Base-by-base conservation (phyloP, 495 filamentous ascomycete species). In the Collariella sp. region DNA sequence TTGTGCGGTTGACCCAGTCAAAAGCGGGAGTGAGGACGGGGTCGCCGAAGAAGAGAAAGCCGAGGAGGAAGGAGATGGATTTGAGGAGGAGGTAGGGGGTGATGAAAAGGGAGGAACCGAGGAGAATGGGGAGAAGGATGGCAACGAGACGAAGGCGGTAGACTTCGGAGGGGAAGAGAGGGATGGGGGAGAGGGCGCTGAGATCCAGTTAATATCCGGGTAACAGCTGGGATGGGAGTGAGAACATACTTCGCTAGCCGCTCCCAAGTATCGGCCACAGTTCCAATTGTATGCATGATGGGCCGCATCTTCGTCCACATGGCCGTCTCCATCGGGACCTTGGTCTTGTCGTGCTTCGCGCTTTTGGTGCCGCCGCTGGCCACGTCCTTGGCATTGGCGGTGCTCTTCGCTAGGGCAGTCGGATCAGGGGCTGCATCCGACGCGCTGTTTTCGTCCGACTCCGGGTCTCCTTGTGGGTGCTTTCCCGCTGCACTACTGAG, bases 41-140 rank as follows among this genome's bases (percentile, higher is more conserved):
- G 52, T 89, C 88, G 10, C 83, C 84, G 57, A 95, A 95, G 72
- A 95, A 90, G 16, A 74, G 81, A 48, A 88, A 74, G 11, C 88
- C 88, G 41, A 83, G 36, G 46, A 76, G 69, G 54, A 91, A 86
- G 0, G 80, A 83, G 3, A 78, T 61, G 16, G 72, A 72, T 61
- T 94, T 93, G 56, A 85, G 76, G 56, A 94, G 79, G 70, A 85
- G 78, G 60, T 91, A 87, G 20, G 85, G 85, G 0, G 81, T 83
- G 0, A 81, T 72, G 29, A 91, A 78, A 7, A 86, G 64, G 0
- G 83, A 83, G 5, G 73, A 46, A 0, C 82, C 64, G 6, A 88
- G 66, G 0, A 85, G 51, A 0, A 24, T 18, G 20, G 83, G 78
- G 0, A 73, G 70, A 3, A 95, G 65, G 5, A 86, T 64, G 1